Evolutionary conservation across 2,329 filamentous ascomycete species (phyloP), one percentile per base, ranked within the genome.

Genomic region (Byssoonygena ceratinophila): DNA sequence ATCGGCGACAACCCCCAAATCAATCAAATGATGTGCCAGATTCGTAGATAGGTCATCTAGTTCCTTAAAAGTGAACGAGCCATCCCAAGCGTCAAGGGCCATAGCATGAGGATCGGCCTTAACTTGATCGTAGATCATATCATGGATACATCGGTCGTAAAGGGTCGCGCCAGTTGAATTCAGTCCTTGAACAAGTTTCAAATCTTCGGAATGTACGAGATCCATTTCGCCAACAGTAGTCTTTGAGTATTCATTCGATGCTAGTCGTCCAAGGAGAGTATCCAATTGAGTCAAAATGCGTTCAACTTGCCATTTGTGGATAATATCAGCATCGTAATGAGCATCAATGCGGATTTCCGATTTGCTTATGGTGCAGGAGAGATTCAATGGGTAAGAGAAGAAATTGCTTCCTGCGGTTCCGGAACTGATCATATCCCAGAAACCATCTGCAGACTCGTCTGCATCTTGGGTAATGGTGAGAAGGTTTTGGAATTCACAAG

Each of bases 21-120:
- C 59, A 11, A 71, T 60, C 0, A 94, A 65, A 55, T 74, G 64
- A 53, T 75, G 69, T 1, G 83, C 85, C 48, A 90, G 66, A 25
- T 71, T 70, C 58, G 90, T 89, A 0, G 84, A 80, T 36, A 68
- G 68, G 1, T 61, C 59, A 60, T 90, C 85, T 2, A 95, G 71
- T 31, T 83, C 70, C 1, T 59, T 57, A 60, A 88, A 95, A 0
- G 83, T 80, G 2, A 89, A 57, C 1, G 54, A 45, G 12, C 60
- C 61, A 48, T 66, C 64, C 63, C 62, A 66, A 8, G 63, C 58
- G 27, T 51, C 54, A 23, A 65, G 55, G 23, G 63, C 63, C 29
- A 41, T 29, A 25, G 53, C 54, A 20, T 57, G 46, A 22, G 60
- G 59, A 12, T 54, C 37, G 6, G 43, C 11, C 14, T 29, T 25